Evolutionary conservation across 805 yeast genomes (phyloP).

Genomic region (Ogataea henricii): DNA sequence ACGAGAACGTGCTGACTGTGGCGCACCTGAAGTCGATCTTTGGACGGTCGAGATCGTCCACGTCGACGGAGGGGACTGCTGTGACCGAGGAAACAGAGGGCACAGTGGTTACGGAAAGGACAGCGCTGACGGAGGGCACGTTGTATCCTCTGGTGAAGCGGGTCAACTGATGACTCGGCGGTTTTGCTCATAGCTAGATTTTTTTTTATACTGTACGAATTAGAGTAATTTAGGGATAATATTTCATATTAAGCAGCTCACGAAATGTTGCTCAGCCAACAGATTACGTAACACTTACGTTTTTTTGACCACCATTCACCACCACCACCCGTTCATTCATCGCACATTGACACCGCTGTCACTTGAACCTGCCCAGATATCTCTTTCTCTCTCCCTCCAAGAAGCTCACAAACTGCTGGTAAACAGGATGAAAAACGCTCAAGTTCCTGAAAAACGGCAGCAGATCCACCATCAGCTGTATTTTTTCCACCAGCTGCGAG

Average conservation of each 20-base stretch:
- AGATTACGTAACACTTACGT: too few relatives aligned
- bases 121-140: slow-evolving; percentile 26
- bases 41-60: slow-evolving; percentile 23
- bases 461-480: slow-evolving; percentile 49
- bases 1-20: slow-evolving; percentile 24
- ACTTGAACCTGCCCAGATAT: slow-evolving; percentile 24
- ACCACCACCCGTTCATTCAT: too few relatives aligned
- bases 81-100: not conserved
- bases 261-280: too few relatives aligned
- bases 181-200: too few relatives aligned
- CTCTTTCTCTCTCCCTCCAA: slow-evolving; percentile 40
- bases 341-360: too few relatives aligned
- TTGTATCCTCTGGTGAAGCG: slow-evolving; percentile 7
- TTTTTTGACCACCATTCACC: too few relatives aligned
- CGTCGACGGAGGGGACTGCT: slow-evolving; percentile 13
- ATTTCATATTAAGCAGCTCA: too few relatives aligned
- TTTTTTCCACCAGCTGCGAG: slow-evolving; percentile 41
- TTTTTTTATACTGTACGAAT: too few relatives aligned
- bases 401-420: slow-evolving; percentile 48
- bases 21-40: slow-evolving; percentile 14
- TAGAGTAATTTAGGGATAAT: too few relatives aligned
- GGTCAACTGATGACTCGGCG: not conserved
- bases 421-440: slow-evolving; percentile 50
- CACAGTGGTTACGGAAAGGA: not conserved
- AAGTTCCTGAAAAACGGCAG: slow-evolving; percentile 56